Conservation (phyloP, 1,284 basidiomycete genomes). For the Fomitopsis betulina region DNA sequence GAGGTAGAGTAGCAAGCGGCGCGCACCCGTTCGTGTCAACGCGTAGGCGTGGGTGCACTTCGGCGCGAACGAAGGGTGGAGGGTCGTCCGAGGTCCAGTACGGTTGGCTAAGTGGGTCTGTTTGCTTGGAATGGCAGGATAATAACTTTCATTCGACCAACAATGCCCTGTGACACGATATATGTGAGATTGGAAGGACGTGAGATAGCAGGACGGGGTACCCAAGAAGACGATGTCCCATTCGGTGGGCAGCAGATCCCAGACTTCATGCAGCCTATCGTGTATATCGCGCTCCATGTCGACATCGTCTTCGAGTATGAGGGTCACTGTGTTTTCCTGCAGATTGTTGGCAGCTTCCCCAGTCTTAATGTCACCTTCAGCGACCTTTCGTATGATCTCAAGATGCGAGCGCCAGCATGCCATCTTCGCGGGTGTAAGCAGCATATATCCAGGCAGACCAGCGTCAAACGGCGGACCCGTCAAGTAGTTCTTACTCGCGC, state of each 20-base stretch:
- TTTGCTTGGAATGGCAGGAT: constrained; percentile 20
- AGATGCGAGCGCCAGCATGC: constrained; percentile 78
- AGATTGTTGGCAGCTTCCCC: no score
- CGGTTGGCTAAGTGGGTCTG: not conserved
- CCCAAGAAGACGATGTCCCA: constrained; percentile 81
- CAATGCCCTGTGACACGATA: constrained; percentile 48
- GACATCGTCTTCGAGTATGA: constrained; percentile 78
- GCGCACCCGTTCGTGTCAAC: constrained; percentile 49
- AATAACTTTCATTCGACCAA: constrained; percentile 59
- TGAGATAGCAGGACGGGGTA: constrained; percentile 22
- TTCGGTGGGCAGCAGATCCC: constrained; percentile 50
- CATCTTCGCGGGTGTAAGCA: constrained; percentile 53
- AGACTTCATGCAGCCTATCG: constrained; percentile 43
- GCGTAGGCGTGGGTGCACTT: constrained; percentile 71
- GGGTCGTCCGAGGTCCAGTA: constrained; percentile 15
- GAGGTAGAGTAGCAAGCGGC: constrained; percentile 49
- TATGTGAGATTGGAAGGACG: not conserved
- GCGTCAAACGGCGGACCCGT: constrained; percentile 34
- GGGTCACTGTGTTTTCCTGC: constrained; percentile 26
- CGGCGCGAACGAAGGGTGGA: constrained; percentile 52
- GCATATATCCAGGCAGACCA: constrained; percentile 38
- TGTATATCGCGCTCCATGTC: constrained; percentile 71
- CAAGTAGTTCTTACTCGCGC: constrained; percentile 43
- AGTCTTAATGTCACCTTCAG: constrained; percentile 16
- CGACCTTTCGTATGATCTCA: constrained; percentile 44